phyloP scores from a whole-genome alignment of 345 rosid genomes.

The Punica granatum region DNA sequence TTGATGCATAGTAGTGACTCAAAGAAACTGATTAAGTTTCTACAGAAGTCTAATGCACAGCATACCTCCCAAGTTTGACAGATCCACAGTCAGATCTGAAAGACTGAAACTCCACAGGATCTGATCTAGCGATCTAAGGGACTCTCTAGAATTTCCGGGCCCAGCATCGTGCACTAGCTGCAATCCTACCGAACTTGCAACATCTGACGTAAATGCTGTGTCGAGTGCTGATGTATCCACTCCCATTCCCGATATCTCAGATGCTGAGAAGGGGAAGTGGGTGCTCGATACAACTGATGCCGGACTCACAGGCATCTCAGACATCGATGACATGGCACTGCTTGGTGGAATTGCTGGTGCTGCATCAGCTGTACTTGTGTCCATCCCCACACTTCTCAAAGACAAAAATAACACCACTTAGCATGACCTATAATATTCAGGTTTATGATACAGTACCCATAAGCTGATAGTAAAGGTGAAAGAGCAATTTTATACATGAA shows the following conservation, averaged over 20 bases:
- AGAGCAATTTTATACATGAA: neutral
- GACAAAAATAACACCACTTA: conserved; percentile 16
- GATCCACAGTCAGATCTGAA: conserved; percentile 82
- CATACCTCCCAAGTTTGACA: conserved; percentile 90
- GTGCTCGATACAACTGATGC: conserved; percentile 88
- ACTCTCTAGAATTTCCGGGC: conserved; percentile 66
- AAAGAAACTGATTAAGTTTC: neutral
- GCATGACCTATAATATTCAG: neutral
- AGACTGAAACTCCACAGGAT: conserved; percentile 93
- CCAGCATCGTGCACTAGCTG: conserved; percentile 78
- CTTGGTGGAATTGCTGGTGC: conserved; percentile 56
- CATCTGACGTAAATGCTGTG: conserved; percentile 86
- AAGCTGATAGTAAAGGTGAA: neutral
- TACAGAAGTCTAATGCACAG: conserved; percentile 9
- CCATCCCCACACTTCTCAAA: conserved; percentile 64
- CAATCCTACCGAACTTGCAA: conserved; percentile 74
- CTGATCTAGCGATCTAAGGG: conserved; percentile 79
- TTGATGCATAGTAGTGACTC: neutral
- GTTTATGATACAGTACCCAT: neutral
- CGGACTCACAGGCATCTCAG: conserved; percentile 92
- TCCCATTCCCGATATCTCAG: conserved; percentile 92
- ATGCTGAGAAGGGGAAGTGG: conserved; percentile 75
- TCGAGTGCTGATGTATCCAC: conserved; percentile 85
- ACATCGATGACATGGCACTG: conserved; percentile 60
- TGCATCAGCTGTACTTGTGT: conserved; percentile 49